Percentiles rank a stretch among this genome's conserved stretches.
Conservation (phyloP, 805 yeast species). For the Sugiyamaella floridensis region DNA sequence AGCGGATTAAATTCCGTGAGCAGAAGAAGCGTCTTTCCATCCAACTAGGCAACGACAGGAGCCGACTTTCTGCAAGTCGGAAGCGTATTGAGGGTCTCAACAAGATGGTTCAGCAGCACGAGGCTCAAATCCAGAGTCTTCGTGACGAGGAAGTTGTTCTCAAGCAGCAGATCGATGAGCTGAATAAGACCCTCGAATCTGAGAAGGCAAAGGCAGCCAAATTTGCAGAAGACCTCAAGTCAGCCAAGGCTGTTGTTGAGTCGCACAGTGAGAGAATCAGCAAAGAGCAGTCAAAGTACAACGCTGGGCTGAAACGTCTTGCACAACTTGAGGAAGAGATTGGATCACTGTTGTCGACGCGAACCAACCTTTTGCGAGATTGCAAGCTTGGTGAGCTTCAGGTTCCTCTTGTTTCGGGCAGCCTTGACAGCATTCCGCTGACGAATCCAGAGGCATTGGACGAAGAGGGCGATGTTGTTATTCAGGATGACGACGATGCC, state of each 20-base stretch:
- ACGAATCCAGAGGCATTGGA: conserved; percentile 40
- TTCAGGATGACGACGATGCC: conserved; percentile 21
- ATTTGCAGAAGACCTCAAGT: conserved; percentile 36
- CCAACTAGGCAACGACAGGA: conserved; percentile 58
- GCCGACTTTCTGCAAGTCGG: conserved; percentile 47
- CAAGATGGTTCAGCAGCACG: not conserved
- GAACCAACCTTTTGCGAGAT: conserved; percentile 52
- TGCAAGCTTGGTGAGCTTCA: conserved; percentile 68
- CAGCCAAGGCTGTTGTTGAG: conserved; percentile 30
- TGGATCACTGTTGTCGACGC: conserved; percentile 43
- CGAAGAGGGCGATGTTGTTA: conserved; percentile 24
- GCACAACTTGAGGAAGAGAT: conserved; percentile 42
- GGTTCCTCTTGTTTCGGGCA: conserved; percentile 57
- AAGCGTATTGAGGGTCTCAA: conserved; percentile 37
- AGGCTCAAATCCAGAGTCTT: conserved; percentile 25
- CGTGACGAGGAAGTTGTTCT: conserved; percentile 36
- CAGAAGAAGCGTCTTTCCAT: conserved; percentile 56
- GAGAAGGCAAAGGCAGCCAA: conserved; percentile 24
- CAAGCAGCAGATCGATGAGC: conserved; percentile 29
- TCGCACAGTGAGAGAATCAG: conserved; percentile 17
- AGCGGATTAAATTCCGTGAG: conserved; percentile 49
- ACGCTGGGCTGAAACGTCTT: conserved; percentile 1
- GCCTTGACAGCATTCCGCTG: conserved; percentile 54
- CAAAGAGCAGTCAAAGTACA: conserved; percentile 20
- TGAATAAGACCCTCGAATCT: conserved; percentile 22